Conservation (phyloP, 805 yeast genomes). For the Metschnikowia shivogae region DNA sequence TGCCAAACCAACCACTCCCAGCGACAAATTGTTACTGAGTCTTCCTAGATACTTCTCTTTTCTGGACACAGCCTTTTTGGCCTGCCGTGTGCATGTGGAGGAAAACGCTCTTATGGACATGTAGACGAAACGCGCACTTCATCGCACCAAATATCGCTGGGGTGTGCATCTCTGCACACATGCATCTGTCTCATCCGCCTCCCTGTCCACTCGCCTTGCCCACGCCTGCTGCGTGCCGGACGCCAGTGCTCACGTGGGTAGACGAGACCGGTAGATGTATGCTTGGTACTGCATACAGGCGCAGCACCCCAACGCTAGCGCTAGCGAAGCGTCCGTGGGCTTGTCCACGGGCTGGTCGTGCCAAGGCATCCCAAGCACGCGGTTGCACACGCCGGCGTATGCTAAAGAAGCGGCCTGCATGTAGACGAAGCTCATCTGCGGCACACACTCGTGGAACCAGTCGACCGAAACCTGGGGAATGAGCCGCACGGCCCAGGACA, state of each 20-base stretch:
- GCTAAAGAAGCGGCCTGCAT: background rate
- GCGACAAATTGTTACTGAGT: slow-evolving; percentile 16
- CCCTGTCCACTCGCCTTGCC: too few species aligned
- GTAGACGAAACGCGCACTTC: background rate
- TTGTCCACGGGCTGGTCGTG: slow-evolving; percentile 8
- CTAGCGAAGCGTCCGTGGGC: slow-evolving; percentile 7
- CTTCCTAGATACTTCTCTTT: slow-evolving; percentile 16
- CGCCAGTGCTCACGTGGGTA: background rate
- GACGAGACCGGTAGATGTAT: slow-evolving; percentile 4
- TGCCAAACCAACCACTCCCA: slow-evolving; percentile 93
- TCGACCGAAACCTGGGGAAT: slow-evolving; percentile 15
- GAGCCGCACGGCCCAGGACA: slow-evolving; percentile 11
- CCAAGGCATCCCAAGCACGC: slow-evolving; percentile 3
- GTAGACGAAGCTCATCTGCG: slow-evolving; percentile 4
- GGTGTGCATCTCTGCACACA: too few species aligned
- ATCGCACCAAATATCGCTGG: background rate
- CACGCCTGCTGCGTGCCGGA: background rate
- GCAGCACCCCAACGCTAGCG: slow-evolving; percentile 1
- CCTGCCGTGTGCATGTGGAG: slow-evolving; percentile 11
- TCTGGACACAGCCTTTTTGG: slow-evolving; percentile 11
- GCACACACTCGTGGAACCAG: slow-evolving; percentile 13
- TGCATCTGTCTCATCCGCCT: too few species aligned
- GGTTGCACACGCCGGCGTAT: background rate
- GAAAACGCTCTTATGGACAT: slow-evolving; percentile 7
- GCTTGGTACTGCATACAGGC: slow-evolving; percentile 7